phyloP scores from a whole-genome alignment of 805 yeast genomes.

The Martiniozyma abietophila region DNA sequence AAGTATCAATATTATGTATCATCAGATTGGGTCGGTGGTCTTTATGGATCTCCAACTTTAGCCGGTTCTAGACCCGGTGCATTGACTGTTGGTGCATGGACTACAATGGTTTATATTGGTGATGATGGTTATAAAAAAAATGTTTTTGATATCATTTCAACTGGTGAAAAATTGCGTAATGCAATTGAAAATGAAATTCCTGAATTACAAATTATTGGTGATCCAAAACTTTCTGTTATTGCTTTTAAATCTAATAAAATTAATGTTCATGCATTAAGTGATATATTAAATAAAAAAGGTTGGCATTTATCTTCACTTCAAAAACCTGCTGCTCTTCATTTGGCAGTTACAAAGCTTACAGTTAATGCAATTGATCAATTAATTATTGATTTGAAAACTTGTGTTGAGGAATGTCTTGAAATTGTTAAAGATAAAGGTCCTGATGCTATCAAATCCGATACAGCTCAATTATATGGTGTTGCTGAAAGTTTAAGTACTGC shows the following conservation, averaged over 20 bases:
- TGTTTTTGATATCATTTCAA: conserved; percentile 55
- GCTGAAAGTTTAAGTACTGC: conserved; percentile 84
- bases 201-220: conserved; percentile 66
- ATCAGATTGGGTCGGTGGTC: conserved; percentile 88
- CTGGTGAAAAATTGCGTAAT: conserved; percentile 49
- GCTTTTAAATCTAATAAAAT: conserved; percentile 58
- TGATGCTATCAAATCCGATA: conserved; percentile 34
- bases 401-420: conserved; percentile 32
- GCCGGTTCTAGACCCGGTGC: conserved; percentile 99
- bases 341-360: conserved; percentile 76
- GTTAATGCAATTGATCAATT: conserved; percentile 53
- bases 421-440: conserved; percentile 11
- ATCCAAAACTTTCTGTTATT: conserved; percentile 77
- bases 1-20: conserved; percentile 76
- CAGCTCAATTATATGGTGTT: conserved; percentile 90
- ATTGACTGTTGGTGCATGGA: conserved; percentile 97
- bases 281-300: conserved; percentile 52
- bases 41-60: conserved; percentile 91
- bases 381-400: conserved; percentile 37
- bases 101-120: conserved; percentile 77
- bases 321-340: conserved; percentile 82
- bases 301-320: conserved; percentile 91
- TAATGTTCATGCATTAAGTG: conserved; percentile 74
- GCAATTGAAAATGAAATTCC: conserved; percentile 39
- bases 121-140: conserved; percentile 68